Percentiles rank a stretch among this genome's conserved stretches.
phyloP scores from a whole-genome alignment of 345 rosid genomes.

The Brassica nigra region DNA sequence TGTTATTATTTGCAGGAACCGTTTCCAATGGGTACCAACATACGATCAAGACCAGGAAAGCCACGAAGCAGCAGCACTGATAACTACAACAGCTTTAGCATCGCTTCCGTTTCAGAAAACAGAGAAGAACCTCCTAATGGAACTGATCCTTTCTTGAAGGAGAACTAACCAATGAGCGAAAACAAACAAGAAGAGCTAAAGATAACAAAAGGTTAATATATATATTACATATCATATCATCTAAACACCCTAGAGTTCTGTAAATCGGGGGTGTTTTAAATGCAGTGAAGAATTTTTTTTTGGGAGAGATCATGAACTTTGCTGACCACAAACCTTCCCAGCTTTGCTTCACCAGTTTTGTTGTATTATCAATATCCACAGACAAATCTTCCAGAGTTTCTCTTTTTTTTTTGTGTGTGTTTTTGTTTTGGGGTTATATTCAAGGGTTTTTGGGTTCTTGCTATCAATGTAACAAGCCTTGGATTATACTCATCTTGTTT shows the following conservation, averaged over 20 bases:
- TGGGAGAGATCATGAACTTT: constrained; percentile 37
- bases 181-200: constrained; percentile 27
- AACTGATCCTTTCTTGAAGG: constrained; percentile 51
- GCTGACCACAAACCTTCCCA: constrained; percentile 25
- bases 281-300: constrained; percentile 34
- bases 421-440: constrained; percentile 22
- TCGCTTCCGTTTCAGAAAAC: constrained; percentile 48
- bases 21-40: constrained; percentile 76
- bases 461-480: constrained; percentile 42
- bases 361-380: constrained; percentile 33
- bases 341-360: constrained; percentile 42
- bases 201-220: constrained; percentile 30
- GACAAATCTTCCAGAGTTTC: constrained; percentile 27
- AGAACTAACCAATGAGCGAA: constrained; percentile 41
- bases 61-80: constrained; percentile 55
- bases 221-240: constrained; percentile 15
- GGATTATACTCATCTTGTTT: constrained; percentile 30
- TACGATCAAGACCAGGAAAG: constrained; percentile 72
- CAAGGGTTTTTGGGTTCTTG: constrained; percentile 43
- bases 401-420: not conserved
- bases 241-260: constrained; percentile 36
- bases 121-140: constrained; percentile 65
- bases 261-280: constrained; percentile 33
- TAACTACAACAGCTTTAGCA: constrained; percentile 45
- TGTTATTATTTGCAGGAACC: constrained; percentile 59